Evolutionary conservation across 495 filamentous ascomycete genomes (phyloP).

Genomic region (Tuber calosporum): DNA sequence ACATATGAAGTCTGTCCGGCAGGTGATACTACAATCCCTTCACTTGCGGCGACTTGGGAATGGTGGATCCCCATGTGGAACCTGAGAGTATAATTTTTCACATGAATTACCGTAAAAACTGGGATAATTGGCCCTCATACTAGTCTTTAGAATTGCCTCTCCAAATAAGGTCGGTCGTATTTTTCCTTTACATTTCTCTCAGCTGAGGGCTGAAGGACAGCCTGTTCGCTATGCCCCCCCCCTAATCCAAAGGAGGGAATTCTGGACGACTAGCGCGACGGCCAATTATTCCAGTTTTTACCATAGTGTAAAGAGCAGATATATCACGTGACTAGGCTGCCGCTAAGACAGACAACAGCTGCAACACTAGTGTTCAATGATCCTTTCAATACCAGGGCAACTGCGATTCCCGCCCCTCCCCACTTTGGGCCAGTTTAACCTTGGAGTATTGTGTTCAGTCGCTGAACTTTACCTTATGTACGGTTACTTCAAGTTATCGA

Average conservation of each 20-base stretch:
- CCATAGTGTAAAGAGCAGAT: too few species aligned
- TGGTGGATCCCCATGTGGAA: background rate
- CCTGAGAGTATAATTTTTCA: background rate
- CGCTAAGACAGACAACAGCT: background rate
- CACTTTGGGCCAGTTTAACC: background rate
- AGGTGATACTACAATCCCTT: background rate
- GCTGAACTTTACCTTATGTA: background rate
- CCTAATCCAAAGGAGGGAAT: too few species aligned
- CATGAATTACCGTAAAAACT: too few species aligned
- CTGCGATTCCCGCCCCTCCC: background rate
- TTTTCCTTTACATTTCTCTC: too few species aligned
- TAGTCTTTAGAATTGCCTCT: too few species aligned
- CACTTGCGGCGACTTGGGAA: background rate
- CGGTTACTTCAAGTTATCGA: background rate
- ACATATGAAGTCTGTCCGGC: background rate
- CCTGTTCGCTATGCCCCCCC: too few species aligned
- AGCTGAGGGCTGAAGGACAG: too few species aligned
- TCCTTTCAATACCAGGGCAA: background rate
- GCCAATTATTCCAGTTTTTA: too few species aligned
- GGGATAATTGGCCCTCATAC: too few species aligned
- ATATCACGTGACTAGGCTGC: background rate
- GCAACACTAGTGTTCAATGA: background rate
- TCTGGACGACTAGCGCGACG: too few species aligned
- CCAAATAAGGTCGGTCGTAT: too few species aligned
- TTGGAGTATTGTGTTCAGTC: background rate